Conservation (phyloP, 129 eudicot genomes). For the Smallanthus sonchifolius region DNA sequence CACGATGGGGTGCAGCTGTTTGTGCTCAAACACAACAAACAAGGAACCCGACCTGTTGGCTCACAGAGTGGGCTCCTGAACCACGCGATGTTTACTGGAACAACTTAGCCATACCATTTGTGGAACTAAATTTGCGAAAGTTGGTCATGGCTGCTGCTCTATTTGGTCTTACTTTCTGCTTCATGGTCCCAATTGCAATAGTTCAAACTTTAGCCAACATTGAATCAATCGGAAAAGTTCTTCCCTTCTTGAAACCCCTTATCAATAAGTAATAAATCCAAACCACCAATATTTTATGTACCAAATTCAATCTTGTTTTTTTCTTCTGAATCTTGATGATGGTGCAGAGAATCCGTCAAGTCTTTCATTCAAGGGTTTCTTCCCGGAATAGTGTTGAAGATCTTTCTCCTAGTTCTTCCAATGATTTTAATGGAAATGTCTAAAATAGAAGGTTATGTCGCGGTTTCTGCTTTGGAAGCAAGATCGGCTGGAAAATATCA, state of each 20-base stretch:
- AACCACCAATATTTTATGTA: not conserved
- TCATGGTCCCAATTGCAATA: slow-evolving; percentile 83
- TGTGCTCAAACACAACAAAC: slow-evolving; percentile 92
- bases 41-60: slow-evolving; percentile 79
- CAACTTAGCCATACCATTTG: slow-evolving; percentile 91
- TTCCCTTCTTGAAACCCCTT: slow-evolving; percentile 78
- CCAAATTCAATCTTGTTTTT: not conserved
- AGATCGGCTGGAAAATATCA: slow-evolving; percentile 79
- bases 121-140: slow-evolving; percentile 62
- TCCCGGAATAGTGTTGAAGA: slow-evolving; percentile 80
- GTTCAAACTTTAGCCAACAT: slow-evolving; percentile 91
- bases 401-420: slow-evolving; percentile 74
- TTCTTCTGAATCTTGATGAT: slow-evolving; percentile 12
- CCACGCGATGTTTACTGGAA: slow-evolving; percentile 93
- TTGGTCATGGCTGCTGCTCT: slow-evolving; percentile 65
- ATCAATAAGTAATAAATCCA: slow-evolving; percentile 43
- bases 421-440: slow-evolving; percentile 80
- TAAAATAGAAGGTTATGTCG: slow-evolving; percentile 71
- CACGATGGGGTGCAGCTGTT: slow-evolving; percentile 98
- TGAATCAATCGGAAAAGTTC: slow-evolving; percentile 70
- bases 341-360: slow-evolving; percentile 47
- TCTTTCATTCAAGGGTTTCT: slow-evolving; percentile 92
- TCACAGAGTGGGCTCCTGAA: slow-evolving; percentile 97
- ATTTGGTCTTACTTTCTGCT: slow-evolving; percentile 78
- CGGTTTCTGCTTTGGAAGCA: slow-evolving; percentile 75